Evolutionary conservation across 2,329 filamentous ascomycete genomes (phyloP).

Genomic region (Fusarium sp.): DNA sequence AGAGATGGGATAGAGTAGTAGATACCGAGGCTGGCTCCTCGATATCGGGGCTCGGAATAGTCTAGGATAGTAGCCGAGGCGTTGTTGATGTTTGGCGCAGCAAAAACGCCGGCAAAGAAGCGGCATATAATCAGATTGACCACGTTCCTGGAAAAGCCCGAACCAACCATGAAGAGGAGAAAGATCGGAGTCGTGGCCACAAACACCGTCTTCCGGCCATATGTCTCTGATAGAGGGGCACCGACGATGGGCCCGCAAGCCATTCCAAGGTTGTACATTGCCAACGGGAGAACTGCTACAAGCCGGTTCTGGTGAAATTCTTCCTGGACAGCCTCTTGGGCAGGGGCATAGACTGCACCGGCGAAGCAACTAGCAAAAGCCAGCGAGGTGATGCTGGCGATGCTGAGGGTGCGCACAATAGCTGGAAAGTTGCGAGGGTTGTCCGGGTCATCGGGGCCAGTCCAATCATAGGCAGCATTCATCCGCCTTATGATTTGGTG

Average conservation of each 20-base stretch:
- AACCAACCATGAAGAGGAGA: neutral
- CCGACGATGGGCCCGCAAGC: slow-evolving; percentile 27
- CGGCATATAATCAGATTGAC: slow-evolving; percentile 11
- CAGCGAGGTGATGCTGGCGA: slow-evolving; percentile 15
- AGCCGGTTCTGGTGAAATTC: slow-evolving; percentile 7
- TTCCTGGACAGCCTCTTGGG: slow-evolving; percentile 5
- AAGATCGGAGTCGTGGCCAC: slow-evolving; percentile 30
- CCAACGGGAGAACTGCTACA: slow-evolving; percentile 3
- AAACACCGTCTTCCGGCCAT: slow-evolving; percentile 27
- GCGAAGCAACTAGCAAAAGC: slow-evolving; percentile 21
- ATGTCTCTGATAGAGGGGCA: slow-evolving; percentile 27
- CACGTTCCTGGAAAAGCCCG: neutral
- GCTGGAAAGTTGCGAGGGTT: slow-evolving; percentile 31
- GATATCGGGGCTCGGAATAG: slow-evolving; percentile 6
- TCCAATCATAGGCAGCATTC: slow-evolving; percentile 35
- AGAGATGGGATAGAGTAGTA: slow-evolving; percentile 33
- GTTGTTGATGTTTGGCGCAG: slow-evolving; percentile 31
- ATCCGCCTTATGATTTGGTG: slow-evolving; percentile 27
- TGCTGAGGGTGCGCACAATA: slow-evolving; percentile 1
- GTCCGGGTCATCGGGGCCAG: slow-evolving; percentile 14
- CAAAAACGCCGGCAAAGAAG: slow-evolving; percentile 32
- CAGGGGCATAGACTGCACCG: slow-evolving; percentile 22
- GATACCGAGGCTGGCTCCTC: slow-evolving; percentile 16
- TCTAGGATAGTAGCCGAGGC: slow-evolving; percentile 33
- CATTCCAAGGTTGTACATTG: slow-evolving; percentile 35